Conservation (phyloP, 164 flowering plant species). For the Hamamelis virginiana region DNA sequence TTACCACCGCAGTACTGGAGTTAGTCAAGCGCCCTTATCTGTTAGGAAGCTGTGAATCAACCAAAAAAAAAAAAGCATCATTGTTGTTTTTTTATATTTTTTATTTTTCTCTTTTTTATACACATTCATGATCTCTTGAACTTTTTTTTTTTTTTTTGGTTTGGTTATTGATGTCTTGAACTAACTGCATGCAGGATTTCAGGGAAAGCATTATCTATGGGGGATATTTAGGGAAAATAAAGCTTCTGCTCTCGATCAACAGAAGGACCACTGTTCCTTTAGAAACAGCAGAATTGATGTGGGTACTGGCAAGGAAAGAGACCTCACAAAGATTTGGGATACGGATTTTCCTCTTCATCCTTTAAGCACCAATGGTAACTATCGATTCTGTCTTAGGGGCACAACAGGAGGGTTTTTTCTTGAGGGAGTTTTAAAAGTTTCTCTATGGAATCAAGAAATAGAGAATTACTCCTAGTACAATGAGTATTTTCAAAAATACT, state of each 20-base stretch:
- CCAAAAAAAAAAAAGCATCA: not conserved
- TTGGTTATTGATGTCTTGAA: too few species aligned
- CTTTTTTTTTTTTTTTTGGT: too few species aligned
- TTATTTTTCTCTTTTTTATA: too few species aligned
- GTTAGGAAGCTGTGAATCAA: too few species aligned
- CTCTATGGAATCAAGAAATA: too few species aligned
- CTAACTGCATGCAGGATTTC: conserved; percentile 39
- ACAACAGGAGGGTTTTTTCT: too few species aligned
- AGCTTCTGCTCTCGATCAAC: conserved; percentile 2
- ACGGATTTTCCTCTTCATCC: conserved; percentile 16
- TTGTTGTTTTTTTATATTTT: not conserved
- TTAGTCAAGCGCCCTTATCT: conserved; percentile 20
- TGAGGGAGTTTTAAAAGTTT: too few species aligned
- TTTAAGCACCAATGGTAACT: conserved; percentile 18
- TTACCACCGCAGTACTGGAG: conserved; percentile 45
- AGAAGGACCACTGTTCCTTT: not conserved
- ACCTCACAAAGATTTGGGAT: not conserved
- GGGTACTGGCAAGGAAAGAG: conserved; percentile 2
- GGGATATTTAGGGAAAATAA: conserved; percentile 45
- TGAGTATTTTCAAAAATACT: too few species aligned
- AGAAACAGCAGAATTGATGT: conserved; percentile 3
- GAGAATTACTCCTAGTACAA: too few species aligned
- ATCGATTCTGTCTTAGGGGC: too few species aligned
- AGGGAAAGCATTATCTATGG: conserved; percentile 46
- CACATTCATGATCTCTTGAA: too few species aligned